Conservation (phyloP, 2,329 filamentous ascomycete species). For the Magnaporthiopsis incrustans region DNA sequence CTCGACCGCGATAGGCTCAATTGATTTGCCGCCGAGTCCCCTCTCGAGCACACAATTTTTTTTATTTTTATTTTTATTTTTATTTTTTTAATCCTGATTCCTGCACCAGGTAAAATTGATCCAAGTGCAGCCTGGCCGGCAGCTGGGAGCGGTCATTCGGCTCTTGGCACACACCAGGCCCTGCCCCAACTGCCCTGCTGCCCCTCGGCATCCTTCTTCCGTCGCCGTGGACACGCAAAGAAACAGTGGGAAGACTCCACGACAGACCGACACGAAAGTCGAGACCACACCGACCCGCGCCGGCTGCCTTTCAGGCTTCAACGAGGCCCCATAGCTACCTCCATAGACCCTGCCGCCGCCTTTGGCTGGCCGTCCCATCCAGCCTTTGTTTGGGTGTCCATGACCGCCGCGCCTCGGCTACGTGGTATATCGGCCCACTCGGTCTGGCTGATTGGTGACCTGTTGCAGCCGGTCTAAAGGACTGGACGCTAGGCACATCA, state of each 20-base stretch:
- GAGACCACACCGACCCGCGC: neutral
- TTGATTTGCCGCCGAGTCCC: neutral
- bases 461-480: neutral
- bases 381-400: neutral
- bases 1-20: neutral
- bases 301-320: neutral
- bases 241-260: neutral
- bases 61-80: no score
- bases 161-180: neutral
- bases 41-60: neutral
- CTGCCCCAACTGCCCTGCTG: no score
- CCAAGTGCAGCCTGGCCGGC: no score
- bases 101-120: no score
- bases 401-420: neutral
- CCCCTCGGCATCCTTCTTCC: neutral
- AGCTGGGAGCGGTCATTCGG: neutral
- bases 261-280: neutral
- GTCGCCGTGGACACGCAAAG: neutral
- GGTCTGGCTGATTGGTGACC: neutral
- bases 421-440: neutral
- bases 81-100: no score
- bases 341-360: neutral
- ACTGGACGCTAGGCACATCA: neutral
- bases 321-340: neutral
- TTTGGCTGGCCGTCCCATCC: neutral